Evolutionary conservation across 495 filamentous ascomycete species (phyloP), one percentile per base, ranked within the genome.

Genomic region (Bacidia gigantensis): DNA sequence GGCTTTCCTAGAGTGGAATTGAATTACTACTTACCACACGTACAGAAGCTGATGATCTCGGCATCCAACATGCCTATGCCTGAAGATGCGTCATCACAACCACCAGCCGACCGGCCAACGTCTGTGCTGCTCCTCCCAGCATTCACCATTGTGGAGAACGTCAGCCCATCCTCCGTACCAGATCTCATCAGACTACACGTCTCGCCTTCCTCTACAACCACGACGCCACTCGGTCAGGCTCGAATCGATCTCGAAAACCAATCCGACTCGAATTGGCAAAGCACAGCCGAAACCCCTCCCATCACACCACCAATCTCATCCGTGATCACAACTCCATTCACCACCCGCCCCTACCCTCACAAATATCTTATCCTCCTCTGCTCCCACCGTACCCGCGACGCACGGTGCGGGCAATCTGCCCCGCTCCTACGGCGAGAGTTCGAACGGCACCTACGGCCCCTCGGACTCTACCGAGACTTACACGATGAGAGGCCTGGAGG

Each of bases 51-150:
- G 56, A 94, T 94, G 78, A 75, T 97, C 26, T 95, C 89, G 1
- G 92, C 92, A 39, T 95, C 86, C 47, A 92, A 97, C 66, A 92
- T 97, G 60, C 85, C 83, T 26, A 78, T 86, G 3, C 86, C 87
- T 11, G 69, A 73, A 46, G 70, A 79, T 35, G 0, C 59, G 71
- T 77, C 54, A 56, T 58, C 68, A 54, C 65, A 79, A 61, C 72
- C 74, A 2, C 60, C 70, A 7, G 73, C 76, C 23, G 76, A 81
- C 52, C 72, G 81, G 47, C 84, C 87, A 0, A 95, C 92, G 3
- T 87, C 76, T 10, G 78, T 95, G 20, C 77, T 97, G 42, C 72
- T 98, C 18, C 83, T 98, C 2, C 92, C 92, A 7, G 79, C 87
- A 49, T 97, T 95, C 69, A 83, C 79, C 20, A 65, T 92, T 49